Evolutionary conservation across 2,329 filamentous ascomycete genomes (phyloP).

Genomic region (Paraconiothyrium brasiliense): DNA sequence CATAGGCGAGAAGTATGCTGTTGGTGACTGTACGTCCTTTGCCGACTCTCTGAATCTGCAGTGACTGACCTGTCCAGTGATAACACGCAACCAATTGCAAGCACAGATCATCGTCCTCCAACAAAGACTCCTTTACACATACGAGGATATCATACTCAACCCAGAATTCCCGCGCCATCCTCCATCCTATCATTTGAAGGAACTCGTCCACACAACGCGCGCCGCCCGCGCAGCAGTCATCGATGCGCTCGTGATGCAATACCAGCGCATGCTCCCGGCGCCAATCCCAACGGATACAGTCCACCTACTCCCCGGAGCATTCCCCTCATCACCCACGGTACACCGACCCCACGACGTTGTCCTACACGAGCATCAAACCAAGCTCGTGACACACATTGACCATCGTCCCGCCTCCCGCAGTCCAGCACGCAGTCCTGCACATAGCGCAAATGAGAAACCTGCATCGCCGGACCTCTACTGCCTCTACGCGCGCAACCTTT

Average conservation of each 20-base stretch:
- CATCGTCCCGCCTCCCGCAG: not conserved
- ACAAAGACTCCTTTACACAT: constrained; percentile 39
- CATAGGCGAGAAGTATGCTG: constrained; percentile 41
- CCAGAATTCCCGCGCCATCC: constrained; percentile 33
- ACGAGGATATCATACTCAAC: constrained; percentile 38
- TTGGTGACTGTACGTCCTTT: constrained; percentile 39
- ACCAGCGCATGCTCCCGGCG: constrained; percentile 36
- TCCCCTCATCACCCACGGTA: constrained; percentile 21
- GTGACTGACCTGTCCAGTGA: constrained; percentile 29
- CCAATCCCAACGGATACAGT: constrained; percentile 19
- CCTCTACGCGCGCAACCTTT: constrained; percentile 38
- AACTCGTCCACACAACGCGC: constrained; percentile 38
- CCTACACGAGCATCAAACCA: not conserved
- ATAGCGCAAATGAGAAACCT: constrained; percentile 11
- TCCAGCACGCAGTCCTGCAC: constrained; percentile 12
- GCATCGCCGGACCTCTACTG: constrained; percentile 36
- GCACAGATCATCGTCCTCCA: constrained; percentile 45
- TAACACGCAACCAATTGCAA: constrained; percentile 42
- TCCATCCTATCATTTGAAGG: constrained; percentile 39
- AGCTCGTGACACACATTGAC: not conserved
- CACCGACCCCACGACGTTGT: not conserved
- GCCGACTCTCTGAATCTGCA: not conserved
- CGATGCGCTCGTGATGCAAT: constrained; percentile 39
- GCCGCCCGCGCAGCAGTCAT: constrained; percentile 38
- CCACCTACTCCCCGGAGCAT: constrained; percentile 29